These are phyloP conservation scores for Lactarius sp. DNA, from an alignment of 768 basidiomycete genomes.

Conservation along the genomic window DNA sequence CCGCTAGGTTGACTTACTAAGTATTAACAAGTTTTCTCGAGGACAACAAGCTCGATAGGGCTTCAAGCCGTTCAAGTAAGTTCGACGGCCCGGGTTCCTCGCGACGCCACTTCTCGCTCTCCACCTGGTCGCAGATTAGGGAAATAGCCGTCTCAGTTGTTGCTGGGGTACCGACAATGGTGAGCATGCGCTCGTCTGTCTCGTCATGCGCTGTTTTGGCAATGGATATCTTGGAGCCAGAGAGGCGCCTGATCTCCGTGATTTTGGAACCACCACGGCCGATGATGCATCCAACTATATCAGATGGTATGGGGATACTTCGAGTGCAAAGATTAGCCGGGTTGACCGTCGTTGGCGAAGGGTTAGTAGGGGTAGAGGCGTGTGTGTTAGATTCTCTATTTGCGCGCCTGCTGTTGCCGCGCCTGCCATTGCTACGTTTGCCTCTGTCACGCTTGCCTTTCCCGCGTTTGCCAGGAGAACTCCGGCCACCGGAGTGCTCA, in stretches of 20 bases:
- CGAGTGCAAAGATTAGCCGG: slow-evolving; percentile 85
- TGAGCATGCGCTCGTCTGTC: slow-evolving; percentile 99
- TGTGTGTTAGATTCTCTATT: slow-evolving; percentile 53
- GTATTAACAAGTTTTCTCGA: too few species aligned
- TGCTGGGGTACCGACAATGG: slow-evolving; percentile 92
- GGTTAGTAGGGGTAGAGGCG: slow-evolving; percentile 43
- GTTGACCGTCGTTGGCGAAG: slow-evolving; percentile 44
- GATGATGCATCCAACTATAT: slow-evolving; percentile 98
- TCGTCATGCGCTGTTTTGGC: slow-evolving; percentile 98
- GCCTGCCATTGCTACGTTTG: neutral
- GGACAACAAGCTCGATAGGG: neutral
- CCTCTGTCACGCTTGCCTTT: neutral
- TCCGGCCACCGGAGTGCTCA: slow-evolving; percentile 51
- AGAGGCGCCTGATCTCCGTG: slow-evolving; percentile 96
- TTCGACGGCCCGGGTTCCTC: too few species aligned
- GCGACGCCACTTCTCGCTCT: slow-evolving; percentile 79
- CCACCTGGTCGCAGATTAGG: slow-evolving; percentile 93
- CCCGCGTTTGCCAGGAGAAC: slow-evolving; percentile 38
- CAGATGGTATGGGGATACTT: slow-evolving; percentile 97
- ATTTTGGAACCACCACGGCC: slow-evolving; percentile 97
- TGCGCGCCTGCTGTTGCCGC: slow-evolving; percentile 42
- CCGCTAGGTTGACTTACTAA: neutral
- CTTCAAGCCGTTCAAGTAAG: neutral
- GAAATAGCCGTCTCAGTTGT: slow-evolving; percentile 98
- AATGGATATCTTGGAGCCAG: slow-evolving; percentile 96